These are phyloP conservation scores for Candida hungchunana DNA, from an alignment of 805 yeast genomes.

Conservation along the genomic window DNA sequence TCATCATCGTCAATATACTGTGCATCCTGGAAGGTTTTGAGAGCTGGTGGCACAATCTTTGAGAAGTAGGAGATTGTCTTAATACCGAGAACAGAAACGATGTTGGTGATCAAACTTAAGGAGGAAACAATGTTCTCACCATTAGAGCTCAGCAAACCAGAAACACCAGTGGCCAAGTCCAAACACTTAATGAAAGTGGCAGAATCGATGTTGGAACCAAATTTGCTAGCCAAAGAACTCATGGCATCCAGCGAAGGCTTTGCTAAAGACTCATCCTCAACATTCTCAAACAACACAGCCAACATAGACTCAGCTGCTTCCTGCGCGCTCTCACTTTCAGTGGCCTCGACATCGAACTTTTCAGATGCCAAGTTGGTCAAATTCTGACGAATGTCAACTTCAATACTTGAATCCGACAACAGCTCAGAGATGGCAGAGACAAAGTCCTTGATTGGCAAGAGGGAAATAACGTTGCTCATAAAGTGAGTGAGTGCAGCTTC, in stretches of 20 bases:
- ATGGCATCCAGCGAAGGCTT: constrained; percentile 65
- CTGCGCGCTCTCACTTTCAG: constrained; percentile 43
- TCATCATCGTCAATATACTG: constrained; percentile 21
- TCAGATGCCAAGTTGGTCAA: constrained; percentile 57
- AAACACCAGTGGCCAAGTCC: constrained; percentile 42
- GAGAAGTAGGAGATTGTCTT: constrained; percentile 83
- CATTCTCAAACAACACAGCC: constrained; percentile 42
- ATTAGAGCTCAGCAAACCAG: constrained; percentile 49
- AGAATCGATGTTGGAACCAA: constrained; percentile 48
- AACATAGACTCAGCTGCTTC: constrained; percentile 50
- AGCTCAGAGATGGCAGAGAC: constrained; percentile 55
- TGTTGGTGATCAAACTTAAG: constrained; percentile 62
- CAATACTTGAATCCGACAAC: constrained; percentile 27
- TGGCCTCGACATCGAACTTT: constrained; percentile 67
- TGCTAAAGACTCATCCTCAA: constrained; percentile 43
- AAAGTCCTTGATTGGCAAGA: constrained; percentile 74
- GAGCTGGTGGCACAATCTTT: constrained; percentile 71
- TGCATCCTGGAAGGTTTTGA: constrained; percentile 49
- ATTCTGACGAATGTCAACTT: constrained; percentile 51
- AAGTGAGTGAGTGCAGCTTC: constrained; percentile 25
- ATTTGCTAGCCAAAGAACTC: constrained; percentile 58
- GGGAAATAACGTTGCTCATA: constrained; percentile 57
- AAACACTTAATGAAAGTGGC: constrained; percentile 47
- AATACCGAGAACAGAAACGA: constrained; percentile 76
- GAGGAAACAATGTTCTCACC: constrained; percentile 72